Base-by-base conservation (phyloP, 1,139 yeast species). In the Debaryomycetaceae sp. region DNA sequence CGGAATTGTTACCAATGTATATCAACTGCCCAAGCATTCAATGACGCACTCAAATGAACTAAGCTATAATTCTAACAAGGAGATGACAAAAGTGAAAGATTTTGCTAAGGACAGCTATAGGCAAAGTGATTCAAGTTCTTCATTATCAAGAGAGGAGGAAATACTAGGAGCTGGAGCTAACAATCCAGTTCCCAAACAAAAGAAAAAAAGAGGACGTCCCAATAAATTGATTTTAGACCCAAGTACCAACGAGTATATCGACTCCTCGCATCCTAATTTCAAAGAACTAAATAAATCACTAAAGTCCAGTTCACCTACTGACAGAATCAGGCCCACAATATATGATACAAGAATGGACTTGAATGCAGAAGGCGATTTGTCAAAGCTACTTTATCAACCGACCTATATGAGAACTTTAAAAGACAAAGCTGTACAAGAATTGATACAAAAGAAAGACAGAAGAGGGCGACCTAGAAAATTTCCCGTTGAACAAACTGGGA, bases 401-500 rank as follows among this genome's bases (percentile, higher is more conserved):
- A 57, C 66, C 6, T 58, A 59, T 41, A 50, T 66, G 50, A 55
- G 69, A 22, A 60, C 60, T 20, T 62, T 70, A 42, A 68, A 64
- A 40, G 72, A 70, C 36, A 65, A 61, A 20, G 75, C 72, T 17
- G 73, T 73, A 27, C 63, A 67, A 47, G 65, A 67, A 45, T 60
- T 74, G 40, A 57, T 74, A 36, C 62, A 63, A 46, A 72, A 65
- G 57, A 74, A 74, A 48, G 79, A 74, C 49, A 65, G 64, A 47
- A 57, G 79, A 45, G 82, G 82, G 11, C 62, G 82, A 51, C 82
- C 82, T 5, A 62, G 81, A 50, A 77, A 77, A 52, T 74, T 75
- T 48, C 78, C 80, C 0, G 60, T 72, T 9, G 80, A 73, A 47
- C 73, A 73, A 49, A 71, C 77, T n/a, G 79, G 79, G 4, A 58